Conservation (phyloP, 2,329 filamentous ascomycete genomes). For the Didymella keratinophila region DNA sequence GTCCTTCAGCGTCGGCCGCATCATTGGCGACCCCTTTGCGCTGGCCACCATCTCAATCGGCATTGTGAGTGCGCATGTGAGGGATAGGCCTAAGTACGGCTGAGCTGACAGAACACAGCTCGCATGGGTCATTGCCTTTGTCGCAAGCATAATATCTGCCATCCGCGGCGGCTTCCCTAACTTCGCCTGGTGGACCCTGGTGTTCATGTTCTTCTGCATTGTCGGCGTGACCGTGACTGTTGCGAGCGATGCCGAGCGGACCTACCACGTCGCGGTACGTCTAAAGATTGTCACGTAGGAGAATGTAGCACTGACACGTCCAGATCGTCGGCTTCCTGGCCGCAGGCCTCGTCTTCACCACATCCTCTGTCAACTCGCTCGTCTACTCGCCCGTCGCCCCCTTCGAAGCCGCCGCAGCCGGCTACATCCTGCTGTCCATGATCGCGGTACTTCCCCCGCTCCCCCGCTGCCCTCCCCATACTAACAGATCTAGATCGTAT, state of each 20-base stretch:
- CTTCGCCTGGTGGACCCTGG: constrained; percentile 90
- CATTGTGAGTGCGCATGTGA: too few relatives aligned
- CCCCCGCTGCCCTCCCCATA: too few relatives aligned
- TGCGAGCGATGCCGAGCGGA: constrained; percentile 82
- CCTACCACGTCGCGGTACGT: constrained; percentile 84
- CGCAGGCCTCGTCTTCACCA: constrained; percentile 83
- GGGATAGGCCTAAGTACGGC: constrained; percentile 42
- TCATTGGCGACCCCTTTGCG: constrained; percentile 95
- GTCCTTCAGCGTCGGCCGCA: constrained; percentile 80
- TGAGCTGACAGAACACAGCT: constrained; percentile 65
- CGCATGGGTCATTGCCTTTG: constrained; percentile 92
- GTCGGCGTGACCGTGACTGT: constrained; percentile 81
- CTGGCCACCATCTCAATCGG: constrained; percentile 93
- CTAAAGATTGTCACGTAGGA: too few relatives aligned
- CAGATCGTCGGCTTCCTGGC: constrained; percentile 84
- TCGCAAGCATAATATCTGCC: constrained; percentile 80
- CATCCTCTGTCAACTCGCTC: constrained; percentile 83
- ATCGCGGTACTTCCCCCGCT: constrained; percentile 68
- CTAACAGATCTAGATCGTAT: constrained; percentile 74
- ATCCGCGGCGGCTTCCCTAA: constrained; percentile 72
- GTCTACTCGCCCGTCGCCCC: constrained; percentile 78
- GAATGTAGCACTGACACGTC: constrained; percentile 24
- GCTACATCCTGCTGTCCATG: constrained; percentile 93
- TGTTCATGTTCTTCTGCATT: constrained; percentile 86
- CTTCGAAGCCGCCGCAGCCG: constrained; percentile 86